phyloP scores from a whole-genome alignment of 2,329 filamentous ascomycete species.

The Exserohilum turcica region DNA sequence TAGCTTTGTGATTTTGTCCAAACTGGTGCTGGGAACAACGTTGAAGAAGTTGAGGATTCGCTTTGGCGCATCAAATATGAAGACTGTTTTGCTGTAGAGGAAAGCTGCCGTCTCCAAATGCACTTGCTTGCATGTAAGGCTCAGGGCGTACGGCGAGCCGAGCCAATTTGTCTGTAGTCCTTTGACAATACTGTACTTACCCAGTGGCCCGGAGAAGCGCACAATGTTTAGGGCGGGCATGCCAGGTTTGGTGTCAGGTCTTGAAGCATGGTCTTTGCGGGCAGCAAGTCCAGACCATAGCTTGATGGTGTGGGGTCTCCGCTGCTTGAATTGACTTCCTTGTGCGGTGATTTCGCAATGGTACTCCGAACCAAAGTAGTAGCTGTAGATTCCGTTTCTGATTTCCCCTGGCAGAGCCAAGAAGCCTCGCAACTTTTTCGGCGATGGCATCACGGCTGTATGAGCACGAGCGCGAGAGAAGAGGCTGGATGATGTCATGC shows the following conservation, averaged over 20 bases:
- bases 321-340: conserved; percentile 13
- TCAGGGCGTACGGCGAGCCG: conserved; percentile 33
- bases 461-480: conserved; percentile 15
- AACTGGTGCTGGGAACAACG: conserved; percentile 19
- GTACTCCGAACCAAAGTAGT: conserved; percentile 38
- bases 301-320: conserved; percentile 18
- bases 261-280: not conserved
- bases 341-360: conserved; percentile 34
- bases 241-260: not conserved
- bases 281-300: conserved; percentile 10
- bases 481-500: conserved; percentile 11
- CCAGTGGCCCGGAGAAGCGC: conserved; percentile 24
- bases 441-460: conserved; percentile 1
- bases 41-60: conserved; percentile 36
- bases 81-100: conserved; percentile 38
- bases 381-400: conserved; percentile 55
- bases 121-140: conserved; percentile 38
- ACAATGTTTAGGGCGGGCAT: conserved; percentile 5
- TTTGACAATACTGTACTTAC: conserved; percentile 23
- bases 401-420: conserved; percentile 56
- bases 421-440: conserved; percentile 35
- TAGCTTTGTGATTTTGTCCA: conserved; percentile 33
- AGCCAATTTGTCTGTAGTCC: conserved; percentile 37
- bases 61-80: conserved; percentile 37
- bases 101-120: conserved; percentile 31